Conservation (phyloP, 2,329 filamentous ascomycete genomes). For the Leptographium lundbergii region DNA sequence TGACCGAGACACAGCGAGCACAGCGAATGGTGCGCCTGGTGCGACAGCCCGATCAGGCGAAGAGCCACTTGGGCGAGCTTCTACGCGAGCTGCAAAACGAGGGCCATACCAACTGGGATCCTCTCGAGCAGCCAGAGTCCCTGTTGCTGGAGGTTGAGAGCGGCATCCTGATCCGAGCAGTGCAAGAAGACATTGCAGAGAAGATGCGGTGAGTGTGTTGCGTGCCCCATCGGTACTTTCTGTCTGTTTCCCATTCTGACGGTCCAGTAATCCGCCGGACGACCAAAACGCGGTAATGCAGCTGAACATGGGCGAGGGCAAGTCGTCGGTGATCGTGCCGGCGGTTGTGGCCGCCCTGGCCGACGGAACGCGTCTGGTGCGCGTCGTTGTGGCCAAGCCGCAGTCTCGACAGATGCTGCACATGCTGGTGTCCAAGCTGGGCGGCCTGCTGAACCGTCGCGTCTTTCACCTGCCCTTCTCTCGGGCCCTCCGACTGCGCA, state of each 20-base stretch:
- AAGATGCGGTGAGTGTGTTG: conserved; percentile 31
- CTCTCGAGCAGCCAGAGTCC: conserved; percentile 39
- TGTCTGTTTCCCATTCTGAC: too few species aligned
- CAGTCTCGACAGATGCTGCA: conserved; percentile 49
- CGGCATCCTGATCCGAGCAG: conserved; percentile 44
- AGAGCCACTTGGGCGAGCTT: too few species aligned
- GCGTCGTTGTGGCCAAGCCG: conserved; percentile 49
- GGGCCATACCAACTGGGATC: conserved; percentile 29
- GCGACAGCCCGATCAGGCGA: too few species aligned
- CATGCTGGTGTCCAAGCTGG: conserved; percentile 39
- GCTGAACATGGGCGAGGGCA: conserved; percentile 61
- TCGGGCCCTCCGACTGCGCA: conserved; percentile 29
- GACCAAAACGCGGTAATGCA: conserved; percentile 44
- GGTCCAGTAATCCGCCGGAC: conserved; percentile 17
- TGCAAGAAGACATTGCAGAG: conserved; percentile 44
- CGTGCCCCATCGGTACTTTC: too few species aligned
- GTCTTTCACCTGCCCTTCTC: conserved; percentile 49
- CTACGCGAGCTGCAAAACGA: too few species aligned
- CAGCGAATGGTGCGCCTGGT: too few species aligned
- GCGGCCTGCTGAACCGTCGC: conserved; percentile 39
- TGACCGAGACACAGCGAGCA: too few species aligned
- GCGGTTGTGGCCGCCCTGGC: conserved; percentile 44
- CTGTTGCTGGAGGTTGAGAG: conserved; percentile 54
- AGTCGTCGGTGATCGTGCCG: conserved; percentile 56
- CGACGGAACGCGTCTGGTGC: conserved; percentile 34